phyloP scores from a whole-genome alignment of 148 eudicot species.

The Chenopodium album region DNA sequence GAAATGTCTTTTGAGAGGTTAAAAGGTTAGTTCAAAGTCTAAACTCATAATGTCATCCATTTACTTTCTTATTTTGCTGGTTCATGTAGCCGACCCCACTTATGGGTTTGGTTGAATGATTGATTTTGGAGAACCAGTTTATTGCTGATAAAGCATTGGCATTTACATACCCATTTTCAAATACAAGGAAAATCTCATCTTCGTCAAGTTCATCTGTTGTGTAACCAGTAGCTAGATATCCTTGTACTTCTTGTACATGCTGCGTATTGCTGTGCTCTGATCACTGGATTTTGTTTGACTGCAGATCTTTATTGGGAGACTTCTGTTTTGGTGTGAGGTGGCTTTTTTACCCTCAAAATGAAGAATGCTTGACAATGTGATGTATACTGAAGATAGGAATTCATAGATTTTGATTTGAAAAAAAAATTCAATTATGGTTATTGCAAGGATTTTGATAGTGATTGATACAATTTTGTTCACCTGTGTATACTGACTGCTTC shows the following conservation, averaged over 20 bases:
- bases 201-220: not conserved
- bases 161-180: not conserved
- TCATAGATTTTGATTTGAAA: constrained; percentile 22
- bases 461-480: constrained; percentile 25
- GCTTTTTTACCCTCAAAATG: not conserved
- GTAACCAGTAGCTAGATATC: not conserved
- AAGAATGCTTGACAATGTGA: constrained; percentile 20
- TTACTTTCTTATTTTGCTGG: not conserved
- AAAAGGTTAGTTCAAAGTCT: constrained; percentile 40
- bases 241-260: not conserved
- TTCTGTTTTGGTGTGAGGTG: constrained; percentile 13
- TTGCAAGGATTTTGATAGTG: constrained; percentile 24
- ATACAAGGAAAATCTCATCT: not conserved
- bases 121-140: not conserved
- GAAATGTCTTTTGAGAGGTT: constrained; percentile 12
- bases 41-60: constrained; percentile 2
- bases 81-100: too few relatives aligned
- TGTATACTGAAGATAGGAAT: constrained; percentile 13
- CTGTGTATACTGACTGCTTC: constrained; percentile 23
- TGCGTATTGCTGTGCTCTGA: constrained; percentile 1
- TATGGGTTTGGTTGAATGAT: too few relatives aligned
- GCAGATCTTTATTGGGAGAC: constrained; percentile 23
- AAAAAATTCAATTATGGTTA: constrained; percentile 16
- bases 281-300: not conserved
- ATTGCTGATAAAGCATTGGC: not conserved